Percentiles rank a stretch among this genome's conserved stretches.
Evolutionary conservation across 139 green algal genomes (phyloP).

Genomic region (Auxenochlorella pyrenoidosa): DNA sequence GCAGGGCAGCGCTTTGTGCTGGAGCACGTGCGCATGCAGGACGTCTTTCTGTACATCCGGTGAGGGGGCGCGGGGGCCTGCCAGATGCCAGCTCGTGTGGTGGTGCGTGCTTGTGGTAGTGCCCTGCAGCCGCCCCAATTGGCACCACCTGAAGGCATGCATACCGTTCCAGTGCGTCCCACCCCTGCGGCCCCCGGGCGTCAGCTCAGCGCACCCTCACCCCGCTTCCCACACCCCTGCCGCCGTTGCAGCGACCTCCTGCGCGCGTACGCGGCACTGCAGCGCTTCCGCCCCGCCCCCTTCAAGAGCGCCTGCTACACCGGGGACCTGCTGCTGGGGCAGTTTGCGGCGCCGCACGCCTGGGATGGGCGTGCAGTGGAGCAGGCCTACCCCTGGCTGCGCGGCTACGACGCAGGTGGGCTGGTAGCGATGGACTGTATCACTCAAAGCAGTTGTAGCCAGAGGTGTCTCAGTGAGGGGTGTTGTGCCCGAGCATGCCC

Average conservation of each 20-base stretch:
- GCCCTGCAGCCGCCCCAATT: too few relatives aligned
- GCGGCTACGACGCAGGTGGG: conserved; percentile 1
- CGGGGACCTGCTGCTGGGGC: conserved; percentile 44
- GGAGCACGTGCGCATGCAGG: conserved; percentile 50
- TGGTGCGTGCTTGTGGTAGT: not conserved
- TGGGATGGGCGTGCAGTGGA: conserved; percentile 35
- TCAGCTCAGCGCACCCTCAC: too few relatives aligned
- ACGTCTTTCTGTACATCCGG: conserved; percentile 54
- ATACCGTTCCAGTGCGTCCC: too few relatives aligned
- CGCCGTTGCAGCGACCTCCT: conserved; percentile 41
- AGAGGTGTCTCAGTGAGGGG: too few relatives aligned
- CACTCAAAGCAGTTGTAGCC: too few relatives aligned
- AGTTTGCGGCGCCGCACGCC: conserved; percentile 51
- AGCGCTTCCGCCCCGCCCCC: conserved; percentile 34
- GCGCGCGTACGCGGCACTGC: conserved; percentile 45
- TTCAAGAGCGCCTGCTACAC: conserved; percentile 49
- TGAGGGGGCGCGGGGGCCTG: not conserved
- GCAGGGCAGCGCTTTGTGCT: conserved; percentile 44
- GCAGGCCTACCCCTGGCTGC: conserved; percentile 54
- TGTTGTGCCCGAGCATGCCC: too few relatives aligned
- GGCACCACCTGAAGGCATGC: not conserved
- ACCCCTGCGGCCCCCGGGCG: not conserved
- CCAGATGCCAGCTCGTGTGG: too few relatives aligned
- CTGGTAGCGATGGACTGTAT: too few relatives aligned
- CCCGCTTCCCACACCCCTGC: not conserved